Evolutionary conservation across 257 asterid genomes (phyloP), one percentile per base, ranked within the genome.

Genomic region (Paulownia fortunei): DNA sequence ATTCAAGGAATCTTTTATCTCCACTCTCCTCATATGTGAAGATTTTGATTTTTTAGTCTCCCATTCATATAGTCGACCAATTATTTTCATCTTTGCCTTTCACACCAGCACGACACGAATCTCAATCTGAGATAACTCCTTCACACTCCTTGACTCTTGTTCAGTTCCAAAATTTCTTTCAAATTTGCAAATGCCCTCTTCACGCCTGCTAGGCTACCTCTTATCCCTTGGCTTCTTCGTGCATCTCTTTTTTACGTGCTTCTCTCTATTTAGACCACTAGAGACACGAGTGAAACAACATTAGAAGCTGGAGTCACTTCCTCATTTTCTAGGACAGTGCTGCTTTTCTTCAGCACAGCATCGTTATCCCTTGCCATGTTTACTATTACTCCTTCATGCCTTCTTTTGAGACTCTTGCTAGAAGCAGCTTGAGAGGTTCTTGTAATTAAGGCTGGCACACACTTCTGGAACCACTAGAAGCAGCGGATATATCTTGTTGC

Each of bases 71-170:
- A 89, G 72, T 73, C 72, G 83, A 81, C 74, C 58, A n/a, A n/a
- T 64, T 55, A 91, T 74, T 65, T 75, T 90, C 81, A 44, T 69
- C 86, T 52, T 87, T 13, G 92, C 96, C 85, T 78, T 88, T 5
- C 9, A 58, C 75, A 69, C 42, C 81, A 91, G 80, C 87, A 83
- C 51, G 44, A 2, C 75, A 47, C 83, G 89, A 24, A 65, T 62
- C 47, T 82, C 85, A 19, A 7, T 19, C 39, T 56, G 78, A n/a
- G 89, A 78, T 8, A 62, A 73, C 23, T 87, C 90, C 79, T 46
- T 83, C 24, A 32, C 73, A 67, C 77, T 60, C 13, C 11, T 74
- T 0, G 79, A 30, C 76, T 63, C 63, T 58, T 76, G 54, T 34
- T 59, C 76, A 32, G 73, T 73, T 21, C 74, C 83, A 44, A 46